Percentiles rank a stretch among this genome's conserved stretches.
Evolutionary conservation across 768 basidiomycete genomes (phyloP).

Genomic region (Hygrocybe coccinea): DNA sequence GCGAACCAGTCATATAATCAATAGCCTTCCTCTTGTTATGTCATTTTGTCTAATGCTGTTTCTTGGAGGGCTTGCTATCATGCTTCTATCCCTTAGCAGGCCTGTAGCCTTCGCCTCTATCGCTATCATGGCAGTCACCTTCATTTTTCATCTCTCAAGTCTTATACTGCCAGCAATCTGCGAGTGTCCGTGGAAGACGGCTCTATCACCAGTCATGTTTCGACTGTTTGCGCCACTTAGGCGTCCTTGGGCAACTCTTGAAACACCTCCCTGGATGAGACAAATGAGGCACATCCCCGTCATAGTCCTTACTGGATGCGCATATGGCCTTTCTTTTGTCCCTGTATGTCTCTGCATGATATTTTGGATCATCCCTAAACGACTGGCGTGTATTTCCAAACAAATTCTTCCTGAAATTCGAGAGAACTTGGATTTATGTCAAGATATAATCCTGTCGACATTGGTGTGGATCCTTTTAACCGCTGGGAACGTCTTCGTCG

Average conservation of each 20-base stretch:
- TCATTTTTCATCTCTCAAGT: slow-evolving; percentile 14
- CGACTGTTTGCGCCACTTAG: not conserved
- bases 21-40: slow-evolving; percentile 14
- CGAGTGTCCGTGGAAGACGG: slow-evolving; percentile 21
- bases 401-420: too few species aligned
- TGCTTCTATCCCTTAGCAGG: slow-evolving; percentile 14
- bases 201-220: slow-evolving; percentile 15
- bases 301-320: not conserved
- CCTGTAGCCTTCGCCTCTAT: slow-evolving; percentile 13
- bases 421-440: too few species aligned
- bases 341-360: too few species aligned
- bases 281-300: not conserved
- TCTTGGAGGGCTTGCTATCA: slow-evolving; percentile 15
- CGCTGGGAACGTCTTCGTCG: too few species aligned
- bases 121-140: slow-evolving; percentile 9
- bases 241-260: not conserved
- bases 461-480: too few species aligned
- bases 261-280: slow-evolving; percentile 2
- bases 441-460: too few species aligned
- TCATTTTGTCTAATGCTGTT: slow-evolving; percentile 20
- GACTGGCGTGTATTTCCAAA: too few species aligned
- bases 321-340: too few species aligned
- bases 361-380: too few species aligned
- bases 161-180: slow-evolving; percentile 17
- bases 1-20: slow-evolving; percentile 17